Base-by-base conservation (phyloP, 1,284 basidiomycete species). In the Cryptococcus amylolentus region DNA sequence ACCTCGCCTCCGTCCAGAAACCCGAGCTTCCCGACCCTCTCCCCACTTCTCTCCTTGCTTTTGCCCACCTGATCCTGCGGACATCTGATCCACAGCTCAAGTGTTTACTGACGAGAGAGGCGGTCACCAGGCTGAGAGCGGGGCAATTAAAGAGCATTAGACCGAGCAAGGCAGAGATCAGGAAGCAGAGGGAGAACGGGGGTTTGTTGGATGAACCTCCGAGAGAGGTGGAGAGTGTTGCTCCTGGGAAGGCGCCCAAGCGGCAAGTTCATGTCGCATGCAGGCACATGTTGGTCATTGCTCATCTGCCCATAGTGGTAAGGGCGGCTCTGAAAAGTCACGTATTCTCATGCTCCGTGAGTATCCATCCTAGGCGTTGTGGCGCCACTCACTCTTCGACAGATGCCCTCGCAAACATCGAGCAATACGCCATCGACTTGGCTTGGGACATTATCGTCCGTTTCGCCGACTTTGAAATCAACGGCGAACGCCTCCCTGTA, bases 371-470 rank as follows among this genome's bases (percentile, higher is more conserved):
- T 31, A 14, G 14, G 31, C 9, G 12, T 49, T 20, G 10, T 37
- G 35, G 18, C 10, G 13, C 16, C 6, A 5, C 31, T 35, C 7
- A 35, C 31, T 10, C 10, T 7, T 35, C 7, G n/a, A 28, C 55
- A 72, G 69, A 77, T 51, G 88, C 89, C 2, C 79, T 93, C 5
- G 90, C 91, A 1, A 91, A 91, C 71, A 91, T 95, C 52, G 91
- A 93, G 67, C 90, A 91, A 70, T 95, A 89, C 87, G 91, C 91
- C 0, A 88, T 89, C 57, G 88, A 90, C 65, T 80, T 89, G 7
- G 86, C 87, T 82, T 90, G 88, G 88, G 88, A 89, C 67, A 91
- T 91, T 59, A 89, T 91, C 68, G 89, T 85, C 3, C 84, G 89
- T 4, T 89, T 88, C 65, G 88, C 87, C 0, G 67, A 73, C 39